A percentile compares a stretch with the other conserved stretches of the same genome.
Conservation (phyloP, 176 grass and related monocot species). For the Canna indica region DNA sequence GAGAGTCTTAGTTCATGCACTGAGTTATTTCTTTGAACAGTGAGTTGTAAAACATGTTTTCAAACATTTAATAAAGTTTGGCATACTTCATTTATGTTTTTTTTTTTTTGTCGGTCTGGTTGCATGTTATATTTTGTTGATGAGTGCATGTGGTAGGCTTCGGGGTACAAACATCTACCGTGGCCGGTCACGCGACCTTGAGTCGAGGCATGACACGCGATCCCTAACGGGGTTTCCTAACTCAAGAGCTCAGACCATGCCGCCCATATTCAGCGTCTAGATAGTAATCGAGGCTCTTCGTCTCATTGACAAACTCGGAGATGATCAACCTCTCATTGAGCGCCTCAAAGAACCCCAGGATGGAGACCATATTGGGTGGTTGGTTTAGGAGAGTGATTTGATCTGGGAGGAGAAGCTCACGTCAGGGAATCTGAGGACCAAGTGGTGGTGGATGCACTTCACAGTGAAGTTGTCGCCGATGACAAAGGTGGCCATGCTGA, state of each 20-base stretch:
- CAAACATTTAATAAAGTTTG: too few relatives aligned
- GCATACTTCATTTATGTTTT: too few relatives aligned
- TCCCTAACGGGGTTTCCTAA: constrained; percentile 32
- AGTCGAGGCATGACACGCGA: too few relatives aligned
- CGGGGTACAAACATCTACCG: too few relatives aligned
- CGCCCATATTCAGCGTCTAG: neutral
- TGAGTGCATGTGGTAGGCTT: too few relatives aligned
- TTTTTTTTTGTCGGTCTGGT: too few relatives aligned
- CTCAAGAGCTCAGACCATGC: neutral
- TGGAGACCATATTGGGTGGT: constrained; percentile 38
- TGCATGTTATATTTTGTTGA: too few relatives aligned
- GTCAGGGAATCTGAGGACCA: constrained; percentile 50
- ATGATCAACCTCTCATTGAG: constrained; percentile 57
- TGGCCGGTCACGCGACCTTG: too few relatives aligned
- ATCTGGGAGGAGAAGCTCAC: constrained; percentile 38
- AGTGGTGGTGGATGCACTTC: constrained; percentile 51
- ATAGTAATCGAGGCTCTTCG: constrained; percentile 23
- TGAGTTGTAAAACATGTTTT: too few relatives aligned
- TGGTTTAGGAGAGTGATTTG: constrained; percentile 42
- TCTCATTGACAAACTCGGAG: constrained; percentile 30
- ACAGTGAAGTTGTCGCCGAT: constrained; percentile 23
- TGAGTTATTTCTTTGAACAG: too few relatives aligned
- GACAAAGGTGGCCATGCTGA: constrained; percentile 27
- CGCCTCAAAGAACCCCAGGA: constrained; percentile 46
- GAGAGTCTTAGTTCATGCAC: too few relatives aligned